Base-by-base conservation (phyloP, 1,284 basidiomycete species). In the Ustilago crameri region DNA sequence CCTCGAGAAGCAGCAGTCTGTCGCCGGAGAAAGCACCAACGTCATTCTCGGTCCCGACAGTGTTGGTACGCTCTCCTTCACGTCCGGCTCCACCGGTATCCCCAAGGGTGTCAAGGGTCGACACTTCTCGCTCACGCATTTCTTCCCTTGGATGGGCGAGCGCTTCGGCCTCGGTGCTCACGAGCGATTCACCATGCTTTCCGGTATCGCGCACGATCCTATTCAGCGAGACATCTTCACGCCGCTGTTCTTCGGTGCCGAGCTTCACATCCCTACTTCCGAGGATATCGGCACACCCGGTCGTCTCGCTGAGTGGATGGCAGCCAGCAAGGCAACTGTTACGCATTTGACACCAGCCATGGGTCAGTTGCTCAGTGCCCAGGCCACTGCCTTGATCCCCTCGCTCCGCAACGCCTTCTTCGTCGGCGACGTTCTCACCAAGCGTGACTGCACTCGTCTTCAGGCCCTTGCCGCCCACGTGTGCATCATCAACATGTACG, bases 191-290 rank as follows among this genome's bases (percentile, higher is more conserved):
- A 98, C 96, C 1, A 98, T 99, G 96, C 88, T 99, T 24, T 95
- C 93, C 78, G 96, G 96, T 38, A 99, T 99, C 64, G 96, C 96
- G 10, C 96, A 99, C 82, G 96, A 99, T 85, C 96, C 96, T 9
- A 98, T 99, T 74, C 96, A 99, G 84, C 90, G 96, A 74, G 96
- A 99, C 82, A 99, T 99, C 87, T 98, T 99, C 83, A 99, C 96
- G 0, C 96, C 96, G 1, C 87, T 98, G 17, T 99, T 98, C 88
- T 91, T 99, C 62, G 96, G 96, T 20, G 95, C 96, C 0, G 88
- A 93, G 80, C 88, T 99, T 7, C 93, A 97, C 82, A 93, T 99
- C 15, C 96, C 96, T 1, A 98, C 96, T 0, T 90, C 93, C 8
- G 95, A 98, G 64, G 95, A 98, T 82, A 99, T 99, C 66, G 94